Evolutionary conservation across 495 filamentous ascomycete species (phyloP).

Genomic region (Penicillium herquei): DNA sequence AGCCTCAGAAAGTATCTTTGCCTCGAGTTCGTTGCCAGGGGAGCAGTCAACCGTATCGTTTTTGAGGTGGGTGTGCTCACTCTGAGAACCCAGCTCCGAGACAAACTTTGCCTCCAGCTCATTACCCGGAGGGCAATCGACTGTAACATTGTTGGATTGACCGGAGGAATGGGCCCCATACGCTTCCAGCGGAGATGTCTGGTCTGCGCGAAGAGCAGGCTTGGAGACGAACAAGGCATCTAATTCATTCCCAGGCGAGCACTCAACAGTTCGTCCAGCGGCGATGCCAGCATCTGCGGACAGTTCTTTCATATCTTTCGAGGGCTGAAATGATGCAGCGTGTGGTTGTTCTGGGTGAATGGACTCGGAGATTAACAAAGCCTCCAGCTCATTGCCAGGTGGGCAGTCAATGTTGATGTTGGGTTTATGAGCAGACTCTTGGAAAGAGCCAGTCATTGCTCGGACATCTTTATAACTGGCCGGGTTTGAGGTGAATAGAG

Average conservation of each 20-base stretch:
- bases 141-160: background rate
- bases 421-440: background rate
- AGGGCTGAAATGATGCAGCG: background rate
- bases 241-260: conserved; percentile 11
- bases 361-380: conserved; percentile 5
- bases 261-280: conserved; percentile 1
- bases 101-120: conserved; percentile 16
- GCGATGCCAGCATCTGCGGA: background rate
- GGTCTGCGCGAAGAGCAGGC: background rate
- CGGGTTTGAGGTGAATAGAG: conserved; percentile 11
- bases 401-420: conserved; percentile 6
- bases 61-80: background rate
- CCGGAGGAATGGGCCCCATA: background rate
- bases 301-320: background rate
- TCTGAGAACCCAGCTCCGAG: background rate
- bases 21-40: conserved; percentile 14
- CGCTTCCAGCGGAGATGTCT: background rate
- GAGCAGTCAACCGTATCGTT: conserved; percentile 10
- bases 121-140: conserved; percentile 16
- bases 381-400: conserved; percentile 14
- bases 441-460: background rate
- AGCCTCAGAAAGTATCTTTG: conserved; percentile 7
- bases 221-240: conserved; percentile 11
- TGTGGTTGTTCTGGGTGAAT: background rate
- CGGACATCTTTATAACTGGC: background rate